Evolutionary conservation across 129 eudicot species (phyloP), one percentile per base, ranked within the genome.

Genomic region (Centaurea solstitialis): DNA sequence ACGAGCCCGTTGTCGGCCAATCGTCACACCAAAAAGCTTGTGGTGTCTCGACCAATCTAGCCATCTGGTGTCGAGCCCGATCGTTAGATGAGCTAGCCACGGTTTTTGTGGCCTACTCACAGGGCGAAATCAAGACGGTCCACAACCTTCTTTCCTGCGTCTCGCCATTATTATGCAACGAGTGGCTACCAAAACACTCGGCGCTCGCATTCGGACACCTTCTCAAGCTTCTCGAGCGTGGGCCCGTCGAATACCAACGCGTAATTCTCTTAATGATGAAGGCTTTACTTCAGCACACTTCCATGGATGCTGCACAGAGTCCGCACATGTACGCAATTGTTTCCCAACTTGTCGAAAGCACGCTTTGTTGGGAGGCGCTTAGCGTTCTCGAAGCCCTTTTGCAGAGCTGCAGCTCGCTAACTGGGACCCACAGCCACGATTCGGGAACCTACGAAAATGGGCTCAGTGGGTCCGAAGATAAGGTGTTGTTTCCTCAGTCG

Each of bases 251-350:
- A 76, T 93, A 90, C 81, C 98, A 95, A 69, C 92, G 99, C 0
- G 98, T 95, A 9, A 93, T 95, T 21, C 92, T 95, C 72, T 89
- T 95, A 37, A 86, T 93, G 88, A 90, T 95, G 73, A 95, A 93
- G 74, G 99, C 97, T 41, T 85, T 95, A 82, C 99, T 95, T 13
- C 99, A 95, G 82, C 99, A 92, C 43, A 91, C 97, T 65, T 93
- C 99, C 38, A 92, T 93, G 85, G 99, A 95, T 77, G 93, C 99
- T 33, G 97, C 99, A 68, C 99, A 95, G 73, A 95, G 97, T 76
- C 99, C 99, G 0, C 99, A 95, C 66, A 93, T 95, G 99, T 95
- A 95, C 61, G 98, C 99, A 53, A 88, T 95, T 26, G 99, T 95
- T 45, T 95, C 99, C 35, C 99, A 95, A 78, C 86, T 95, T 7